Percentiles rank a stretch among this genome's conserved stretches.
phyloP scores from a whole-genome alignment of 1,139 yeast genomes.

The Saccharomyces hybrid region DNA sequence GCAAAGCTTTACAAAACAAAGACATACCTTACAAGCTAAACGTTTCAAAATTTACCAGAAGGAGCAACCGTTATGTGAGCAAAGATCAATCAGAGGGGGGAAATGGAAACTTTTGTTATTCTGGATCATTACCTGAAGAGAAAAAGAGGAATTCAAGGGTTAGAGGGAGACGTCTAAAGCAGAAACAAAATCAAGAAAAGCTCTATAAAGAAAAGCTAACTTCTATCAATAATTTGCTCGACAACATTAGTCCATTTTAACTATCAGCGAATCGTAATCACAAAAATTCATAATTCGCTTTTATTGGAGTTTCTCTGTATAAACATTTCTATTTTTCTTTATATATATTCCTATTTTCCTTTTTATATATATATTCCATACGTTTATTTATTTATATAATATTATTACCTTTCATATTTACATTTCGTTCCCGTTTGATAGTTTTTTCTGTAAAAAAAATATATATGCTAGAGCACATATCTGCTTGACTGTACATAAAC shows the following conservation, averaged over 20 bases:
- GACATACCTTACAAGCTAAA: slow-evolving; percentile 17
- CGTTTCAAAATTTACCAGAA: slow-evolving; percentile 9
- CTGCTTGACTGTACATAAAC: no score
- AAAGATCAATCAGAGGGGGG: slow-evolving; percentile 31
- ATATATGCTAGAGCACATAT: no score
- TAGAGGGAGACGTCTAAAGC: slow-evolving; percentile 26
- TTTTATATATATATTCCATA: not conserved
- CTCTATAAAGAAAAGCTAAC: not conserved
- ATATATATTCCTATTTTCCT: not conserved
- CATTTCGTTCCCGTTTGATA: not conserved
- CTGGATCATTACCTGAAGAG: slow-evolving; percentile 22
- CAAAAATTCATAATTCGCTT: no score
- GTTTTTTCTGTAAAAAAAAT: no score
- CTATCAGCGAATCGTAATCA: no score
- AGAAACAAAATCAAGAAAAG: slow-evolving; percentile 18
- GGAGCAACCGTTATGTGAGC: slow-evolving; percentile 32
- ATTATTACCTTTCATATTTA: not conserved
- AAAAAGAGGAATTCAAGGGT: slow-evolving; percentile 27
- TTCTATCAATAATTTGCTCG: not conserved
- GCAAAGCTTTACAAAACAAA: slow-evolving; percentile 31
- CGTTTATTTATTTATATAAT: not conserved
- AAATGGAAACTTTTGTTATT: slow-evolving; percentile 17
- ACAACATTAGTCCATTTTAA: not conserved
- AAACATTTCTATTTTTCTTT: not conserved
- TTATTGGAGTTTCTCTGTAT: no score